phyloP scores from a whole-genome alignment of 371 early-diverging fungal species.

The Rozella allomycis region DNA sequence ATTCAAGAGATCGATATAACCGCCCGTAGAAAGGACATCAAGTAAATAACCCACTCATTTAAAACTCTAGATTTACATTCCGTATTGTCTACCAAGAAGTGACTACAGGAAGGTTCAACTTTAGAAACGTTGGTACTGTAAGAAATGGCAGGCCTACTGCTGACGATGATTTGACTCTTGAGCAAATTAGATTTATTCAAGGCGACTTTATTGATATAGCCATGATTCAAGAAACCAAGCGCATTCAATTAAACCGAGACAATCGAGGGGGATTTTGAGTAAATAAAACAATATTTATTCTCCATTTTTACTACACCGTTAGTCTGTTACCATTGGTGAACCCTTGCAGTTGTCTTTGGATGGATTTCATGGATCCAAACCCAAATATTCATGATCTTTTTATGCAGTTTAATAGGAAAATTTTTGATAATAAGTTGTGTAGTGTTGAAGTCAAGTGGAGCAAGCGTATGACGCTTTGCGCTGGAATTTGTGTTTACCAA shows the following conservation, averaged over 20 bases:
- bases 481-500: constrained; percentile 10
- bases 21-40: too few relatives aligned
- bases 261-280: too few relatives aligned
- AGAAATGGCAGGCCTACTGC: constrained; percentile 13
- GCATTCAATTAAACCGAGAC: too few relatives aligned
- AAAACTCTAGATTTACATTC: constrained; percentile 30
- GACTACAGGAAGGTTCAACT: constrained; percentile 13
- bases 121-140: constrained; percentile 29
- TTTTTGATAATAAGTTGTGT: constrained; percentile 26
- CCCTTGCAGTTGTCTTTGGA: too few relatives aligned
- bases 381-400: constrained; percentile 32
- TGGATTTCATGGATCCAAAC: too few relatives aligned
- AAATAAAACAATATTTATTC: too few relatives aligned
- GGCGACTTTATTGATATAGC: constrained; percentile 42
- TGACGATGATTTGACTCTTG: constrained; percentile 33
- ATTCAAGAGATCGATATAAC: constrained; percentile 28
- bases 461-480: constrained; percentile 26
- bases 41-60: constrained; percentile 20
- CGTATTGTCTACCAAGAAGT: constrained; percentile 25
- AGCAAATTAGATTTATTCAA: constrained; percentile 27
- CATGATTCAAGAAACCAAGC: too few relatives aligned
- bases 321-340: too few relatives aligned
- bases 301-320: too few relatives aligned
- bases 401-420: constrained; percentile 23
- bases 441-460: constrained; percentile 40